A percentile compares a stretch with the other conserved stretches of the same genome.
These are phyloP conservation scores for Scutellaria barbata DNA, from an alignment of 257 asterid genomes.

Conservation along the genomic window DNA sequence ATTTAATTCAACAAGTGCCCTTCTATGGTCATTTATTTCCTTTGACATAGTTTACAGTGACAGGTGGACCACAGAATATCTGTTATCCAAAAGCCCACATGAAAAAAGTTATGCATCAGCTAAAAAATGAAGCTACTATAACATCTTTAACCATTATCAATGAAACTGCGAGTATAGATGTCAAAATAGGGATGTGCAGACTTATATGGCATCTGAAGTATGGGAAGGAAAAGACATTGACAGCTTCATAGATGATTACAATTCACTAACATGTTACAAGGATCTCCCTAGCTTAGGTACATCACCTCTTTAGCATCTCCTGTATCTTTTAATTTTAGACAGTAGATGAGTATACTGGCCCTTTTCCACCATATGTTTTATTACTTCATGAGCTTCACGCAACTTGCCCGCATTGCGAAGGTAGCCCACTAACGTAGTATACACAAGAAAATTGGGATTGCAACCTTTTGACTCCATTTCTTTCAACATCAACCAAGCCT, in stretches of 20 bases:
- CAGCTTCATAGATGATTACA: slow-evolving; percentile 20
- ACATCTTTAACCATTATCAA: slow-evolving; percentile 19
- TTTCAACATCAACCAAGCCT: slow-evolving; percentile 77
- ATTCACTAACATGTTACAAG: slow-evolving; percentile 32
- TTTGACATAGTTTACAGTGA: background rate
- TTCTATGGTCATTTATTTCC: background rate
- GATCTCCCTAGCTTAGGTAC: slow-evolving; percentile 24
- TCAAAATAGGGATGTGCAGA: slow-evolving; percentile 33
- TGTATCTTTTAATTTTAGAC: slow-evolving; percentile 68
- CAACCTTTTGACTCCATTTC: slow-evolving; percentile 91
- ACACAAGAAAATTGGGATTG: slow-evolving; percentile 91
- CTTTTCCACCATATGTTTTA: slow-evolving; percentile 82
- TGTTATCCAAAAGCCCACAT: background rate
- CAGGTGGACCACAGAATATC: background rate
- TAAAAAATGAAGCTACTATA: slow-evolving; percentile 11
- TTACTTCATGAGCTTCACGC: slow-evolving; percentile 72
- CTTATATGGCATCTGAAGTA: slow-evolving; percentile 28
- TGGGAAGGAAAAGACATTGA: slow-evolving; percentile 28
- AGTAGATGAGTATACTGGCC: slow-evolving; percentile 74
- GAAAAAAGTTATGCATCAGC: slow-evolving; percentile 1
- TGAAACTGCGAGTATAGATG: slow-evolving; percentile 25
- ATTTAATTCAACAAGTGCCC: too few relatives aligned
- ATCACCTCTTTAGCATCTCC: slow-evolving; percentile 57
- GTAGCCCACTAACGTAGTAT: slow-evolving; percentile 83
- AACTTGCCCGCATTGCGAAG: slow-evolving; percentile 82